Evolutionary conservation across 768 basidiomycete genomes (phyloP).

Genomic region (Saitozyma sp.): DNA sequence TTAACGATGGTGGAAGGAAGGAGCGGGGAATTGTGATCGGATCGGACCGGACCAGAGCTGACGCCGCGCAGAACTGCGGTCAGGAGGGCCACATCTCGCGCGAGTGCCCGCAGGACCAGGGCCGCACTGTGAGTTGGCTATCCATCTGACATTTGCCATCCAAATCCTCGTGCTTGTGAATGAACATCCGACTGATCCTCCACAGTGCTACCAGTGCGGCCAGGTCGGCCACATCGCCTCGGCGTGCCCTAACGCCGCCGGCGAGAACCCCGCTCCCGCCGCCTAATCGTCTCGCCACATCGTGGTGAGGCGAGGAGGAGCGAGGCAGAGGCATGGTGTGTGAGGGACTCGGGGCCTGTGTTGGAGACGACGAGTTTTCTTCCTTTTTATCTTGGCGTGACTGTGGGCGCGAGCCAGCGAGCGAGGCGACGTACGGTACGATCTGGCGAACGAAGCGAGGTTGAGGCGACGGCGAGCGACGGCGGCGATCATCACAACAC

Average conservation of each 20-base stretch:
- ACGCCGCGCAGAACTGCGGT: constrained; percentile 50
- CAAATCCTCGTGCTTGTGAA: neutral
- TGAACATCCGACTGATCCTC: neutral
- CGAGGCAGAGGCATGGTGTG: neutral
- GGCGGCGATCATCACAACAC: too few species aligned
- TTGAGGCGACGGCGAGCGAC: too few species aligned
- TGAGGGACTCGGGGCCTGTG: constrained; percentile 1
- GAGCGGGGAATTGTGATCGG: too few species aligned
- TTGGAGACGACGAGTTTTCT: neutral
- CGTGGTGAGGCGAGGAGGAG: neutral
- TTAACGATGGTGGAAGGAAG: neutral
- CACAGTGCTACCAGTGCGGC: constrained; percentile 45
- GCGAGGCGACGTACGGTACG: too few species aligned
- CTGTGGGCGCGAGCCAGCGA: too few species aligned
- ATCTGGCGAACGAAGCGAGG: too few species aligned
- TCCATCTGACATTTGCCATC: neutral
- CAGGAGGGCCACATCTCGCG: constrained; percentile 53
- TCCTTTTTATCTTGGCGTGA: too few species aligned
- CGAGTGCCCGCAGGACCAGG: constrained; percentile 50
- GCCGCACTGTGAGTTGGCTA: constrained; percentile 34
- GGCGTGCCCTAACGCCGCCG: constrained; percentile 42
- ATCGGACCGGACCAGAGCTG: neutral
- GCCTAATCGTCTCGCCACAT: constrained; percentile 19
- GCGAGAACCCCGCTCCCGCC: constrained; percentile 16
- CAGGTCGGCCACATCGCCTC: constrained; percentile 51